Conservation (phyloP, 371 early-diverging fungal genomes). For the Lichtheimia ornata region DNA sequence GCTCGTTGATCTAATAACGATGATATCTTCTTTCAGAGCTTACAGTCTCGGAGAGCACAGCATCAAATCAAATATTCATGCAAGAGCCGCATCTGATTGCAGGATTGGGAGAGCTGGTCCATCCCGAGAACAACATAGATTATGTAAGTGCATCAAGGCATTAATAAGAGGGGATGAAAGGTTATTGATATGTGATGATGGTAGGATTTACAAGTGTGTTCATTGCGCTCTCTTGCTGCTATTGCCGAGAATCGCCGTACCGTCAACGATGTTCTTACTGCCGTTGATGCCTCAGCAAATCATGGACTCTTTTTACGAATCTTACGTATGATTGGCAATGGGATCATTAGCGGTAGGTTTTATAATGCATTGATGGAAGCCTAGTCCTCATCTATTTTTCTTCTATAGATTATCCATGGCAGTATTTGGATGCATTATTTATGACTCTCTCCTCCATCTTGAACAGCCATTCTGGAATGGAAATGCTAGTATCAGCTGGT, state of each 20-base stretch:
- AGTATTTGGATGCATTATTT: conserved; percentile 84
- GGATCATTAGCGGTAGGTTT: conserved; percentile 37
- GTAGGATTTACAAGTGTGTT: conserved; percentile 67
- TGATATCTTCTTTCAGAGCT: conserved; percentile 36
- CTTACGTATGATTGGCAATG: conserved; percentile 64
- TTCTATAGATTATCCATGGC: conserved; percentile 55
- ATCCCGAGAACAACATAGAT: conserved; percentile 67
- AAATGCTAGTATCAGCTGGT: conserved; percentile 90
- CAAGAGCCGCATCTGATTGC: conserved; percentile 85
- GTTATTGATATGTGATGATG: conserved; percentile 12
- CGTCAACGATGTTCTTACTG: conserved; percentile 79
- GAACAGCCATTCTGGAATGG: conserved; percentile 80
- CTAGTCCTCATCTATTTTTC: not conserved
- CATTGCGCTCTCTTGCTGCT: conserved; percentile 80
- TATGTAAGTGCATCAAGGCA: conserved; percentile 31
- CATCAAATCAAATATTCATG: conserved; percentile 74
- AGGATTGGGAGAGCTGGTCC: conserved; percentile 75
- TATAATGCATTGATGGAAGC: not conserved
- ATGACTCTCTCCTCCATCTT: conserved; percentile 75
- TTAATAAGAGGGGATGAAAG: not conserved
- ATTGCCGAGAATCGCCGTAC: conserved; percentile 77
- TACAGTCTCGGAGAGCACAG: conserved; percentile 67
- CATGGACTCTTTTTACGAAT: conserved; percentile 89
- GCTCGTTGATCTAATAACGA: not conserved
- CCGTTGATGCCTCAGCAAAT: conserved; percentile 90